These are phyloP conservation scores for Lotmaria passim DNA, from an alignment of 208 protist species.

Conservation along the genomic window DNA sequence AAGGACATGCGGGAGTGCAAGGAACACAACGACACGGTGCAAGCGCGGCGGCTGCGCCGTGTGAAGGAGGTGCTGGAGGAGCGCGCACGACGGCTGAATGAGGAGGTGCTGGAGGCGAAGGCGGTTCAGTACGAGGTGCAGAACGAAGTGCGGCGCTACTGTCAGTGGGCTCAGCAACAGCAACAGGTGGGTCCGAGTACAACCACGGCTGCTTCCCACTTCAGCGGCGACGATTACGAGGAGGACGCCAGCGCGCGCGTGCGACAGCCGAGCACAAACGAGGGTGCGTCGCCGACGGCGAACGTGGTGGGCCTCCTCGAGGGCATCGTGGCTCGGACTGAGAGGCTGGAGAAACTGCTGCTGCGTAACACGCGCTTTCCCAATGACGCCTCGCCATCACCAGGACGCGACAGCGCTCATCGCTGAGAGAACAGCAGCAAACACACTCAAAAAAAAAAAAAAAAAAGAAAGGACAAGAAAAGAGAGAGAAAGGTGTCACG, in stretches of 20 bases:
- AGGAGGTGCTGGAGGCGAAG: slow-evolving; percentile 51
- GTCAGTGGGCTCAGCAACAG: neutral
- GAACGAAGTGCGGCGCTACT: slow-evolving; percentile 37
- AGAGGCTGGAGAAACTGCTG: slow-evolving; percentile 45
- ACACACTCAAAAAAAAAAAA: slow-evolving; percentile 13
- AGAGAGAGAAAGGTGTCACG: neutral
- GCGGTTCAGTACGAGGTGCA: slow-evolving; percentile 40
- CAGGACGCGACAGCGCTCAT: neutral
- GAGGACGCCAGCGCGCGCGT: neutral
- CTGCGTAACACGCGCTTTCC: neutral
- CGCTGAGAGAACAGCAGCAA: neutral
- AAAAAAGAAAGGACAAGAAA: neutral
- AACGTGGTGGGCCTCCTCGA: slow-evolving; percentile 40
- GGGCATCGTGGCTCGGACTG: slow-evolving; percentile 42
- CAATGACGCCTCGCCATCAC: neutral
- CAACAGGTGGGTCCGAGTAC: too few species aligned
- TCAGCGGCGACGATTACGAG: neutral
- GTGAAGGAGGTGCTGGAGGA: slow-evolving; percentile 62
- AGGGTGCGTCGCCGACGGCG: neutral
- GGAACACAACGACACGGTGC: slow-evolving; percentile 29
- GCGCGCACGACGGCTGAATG: slow-evolving; percentile 63
- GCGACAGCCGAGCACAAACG: too few species aligned
- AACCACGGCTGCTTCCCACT: neutral
- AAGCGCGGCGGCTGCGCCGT: slow-evolving; percentile 41
- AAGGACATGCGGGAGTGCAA: slow-evolving; percentile 50